Evolutionary conservation across 495 filamentous ascomycete species (phyloP), one percentile per base, ranked within the genome.

Genomic region (Aspergillus incahuasiensis): DNA sequence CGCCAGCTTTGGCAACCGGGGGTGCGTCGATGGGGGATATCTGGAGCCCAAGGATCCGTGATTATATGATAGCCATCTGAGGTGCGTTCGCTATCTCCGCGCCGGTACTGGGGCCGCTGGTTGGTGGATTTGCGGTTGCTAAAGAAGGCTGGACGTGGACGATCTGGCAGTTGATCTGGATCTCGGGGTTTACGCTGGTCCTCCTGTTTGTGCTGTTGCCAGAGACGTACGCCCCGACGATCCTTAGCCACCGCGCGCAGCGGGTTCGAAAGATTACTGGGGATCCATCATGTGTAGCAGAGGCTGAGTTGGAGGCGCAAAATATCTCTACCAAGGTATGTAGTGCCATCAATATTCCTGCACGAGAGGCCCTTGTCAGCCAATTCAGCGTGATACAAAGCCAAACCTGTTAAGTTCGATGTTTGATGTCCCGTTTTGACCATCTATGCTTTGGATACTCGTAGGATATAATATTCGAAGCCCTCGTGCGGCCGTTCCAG

Each of bases 211-310:
- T 85, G 54, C 67, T 73, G 40, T 63, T 85, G 0, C 82, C 82
- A 0, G 82, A 86, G 63, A 86, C 82, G 0, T 79, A 73, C 12
- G 72, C 79, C 22, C 68, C 74, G 0, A 84, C 81, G 61, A 83
- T 86, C 59, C 72, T 86, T 13, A 68, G 73, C 32, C 75, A 77
- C 1, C 74, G 82, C 5, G 82, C 82, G 5, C 57, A 64, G 9
- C 75, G 82, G 8, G 60, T 86, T 0, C 72, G 81, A 13, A 63
- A 60, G 18, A 41, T 68, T 7, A 77, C 72, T 0, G 70, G 74
- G 0, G 67, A 75, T 32, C 18, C 52, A 1, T 61, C 40, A 1
- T 62, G 73, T 7, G 62, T 54, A 30, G 70, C 63, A 11, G 64
- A 77, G 44, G 63, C 74, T 0, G 78, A 81, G 53, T 28, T 28